Evolutionary conservation across 495 filamentous ascomycete species (phyloP).

Genomic region (Hyaloscypha bicolor): DNA sequence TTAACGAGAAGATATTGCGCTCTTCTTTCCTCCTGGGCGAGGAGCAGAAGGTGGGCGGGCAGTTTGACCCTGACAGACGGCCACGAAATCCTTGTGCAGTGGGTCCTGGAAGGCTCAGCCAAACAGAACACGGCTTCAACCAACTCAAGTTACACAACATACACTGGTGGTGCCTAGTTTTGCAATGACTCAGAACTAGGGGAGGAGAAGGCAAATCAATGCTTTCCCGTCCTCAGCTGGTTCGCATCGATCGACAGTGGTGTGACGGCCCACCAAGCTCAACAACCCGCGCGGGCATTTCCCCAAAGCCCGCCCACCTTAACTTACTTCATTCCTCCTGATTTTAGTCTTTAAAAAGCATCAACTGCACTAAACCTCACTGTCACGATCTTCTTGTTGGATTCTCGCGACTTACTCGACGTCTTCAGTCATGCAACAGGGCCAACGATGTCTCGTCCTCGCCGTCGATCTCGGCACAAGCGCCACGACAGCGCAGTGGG

Average conservation of each 20-base stretch:
- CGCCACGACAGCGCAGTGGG: neutral
- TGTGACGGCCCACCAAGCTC: neutral
- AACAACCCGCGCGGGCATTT: slow-evolving; percentile 6
- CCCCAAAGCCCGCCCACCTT: neutral
- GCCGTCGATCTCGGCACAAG: slow-evolving; percentile 18
- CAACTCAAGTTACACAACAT: slow-evolving; percentile 6
- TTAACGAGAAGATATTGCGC: neutral
- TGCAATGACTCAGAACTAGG: neutral
- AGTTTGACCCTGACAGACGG: neutral
- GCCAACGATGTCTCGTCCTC: slow-evolving; percentile 1
- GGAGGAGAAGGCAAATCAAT: neutral
- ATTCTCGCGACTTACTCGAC: neutral
- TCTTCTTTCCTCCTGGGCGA: neutral
- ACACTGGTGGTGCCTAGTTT: neutral
- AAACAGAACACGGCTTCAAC: slow-evolving; percentile 6
- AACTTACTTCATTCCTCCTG: neutral
- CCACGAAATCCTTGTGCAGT: neutral
- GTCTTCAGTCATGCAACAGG: neutral
- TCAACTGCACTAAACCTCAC: neutral
- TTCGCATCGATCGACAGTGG: neutral
- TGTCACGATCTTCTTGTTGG: neutral
- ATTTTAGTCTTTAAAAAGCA: neutral
- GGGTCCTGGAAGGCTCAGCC: neutral
- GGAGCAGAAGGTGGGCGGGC: slow-evolving; percentile 3
- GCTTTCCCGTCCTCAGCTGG: neutral